Base-by-base conservation (phyloP, 2,329 filamentous ascomycete genomes). In the Fusarium sp. region DNA sequence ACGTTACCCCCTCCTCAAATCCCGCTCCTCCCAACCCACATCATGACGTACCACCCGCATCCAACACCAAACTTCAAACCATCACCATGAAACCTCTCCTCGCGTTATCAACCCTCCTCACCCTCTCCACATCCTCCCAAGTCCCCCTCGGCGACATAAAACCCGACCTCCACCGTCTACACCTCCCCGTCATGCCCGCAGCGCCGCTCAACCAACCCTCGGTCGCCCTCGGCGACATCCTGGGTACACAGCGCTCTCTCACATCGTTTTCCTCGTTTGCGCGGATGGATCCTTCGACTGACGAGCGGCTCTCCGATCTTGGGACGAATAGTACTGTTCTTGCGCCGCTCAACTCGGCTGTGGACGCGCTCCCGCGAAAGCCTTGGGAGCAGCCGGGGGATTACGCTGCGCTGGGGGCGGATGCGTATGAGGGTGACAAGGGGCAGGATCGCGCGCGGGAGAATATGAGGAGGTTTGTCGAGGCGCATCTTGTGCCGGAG, bases 261-360 rank as follows among this genome's bases (percentile, higher is more conserved):
- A 95, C 94, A 73, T 92, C 95, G 76, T 98, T 98, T 83, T 93
- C 94, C 34, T 91, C 92, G 48, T 91, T 97, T 79, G 92, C 93
- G 6, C 91, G 95, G 68, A 92, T 96, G 80, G 91, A 95, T 77
- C 89, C 92, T 56, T 84, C 88, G n/a, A 88, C 95, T 23, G 89
- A 91, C 11, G 84, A 86, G 25, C 93, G 94, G 1, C 89, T 98
- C 16, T 89, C 93, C 76, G 89, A 94, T 80, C 82, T 87, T 1
- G 80, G 85, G 1, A 83, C 88, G 67, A 95, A 96, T 81, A 94
- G 94, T 18, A 98, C 95, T 3, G 91, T 98, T 27, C 90, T 98
- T 4, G 96, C 95, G 6, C 97, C 97, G 1, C 86, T 94, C 64
- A 98, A 99, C 86, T 91, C 89, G 20, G 95, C 92, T 4, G 91